These are phyloP conservation scores for Macroventuria anomochaeta DNA, from an alignment of 2,329 filamentous ascomycete species.

Conservation along the genomic window DNA sequence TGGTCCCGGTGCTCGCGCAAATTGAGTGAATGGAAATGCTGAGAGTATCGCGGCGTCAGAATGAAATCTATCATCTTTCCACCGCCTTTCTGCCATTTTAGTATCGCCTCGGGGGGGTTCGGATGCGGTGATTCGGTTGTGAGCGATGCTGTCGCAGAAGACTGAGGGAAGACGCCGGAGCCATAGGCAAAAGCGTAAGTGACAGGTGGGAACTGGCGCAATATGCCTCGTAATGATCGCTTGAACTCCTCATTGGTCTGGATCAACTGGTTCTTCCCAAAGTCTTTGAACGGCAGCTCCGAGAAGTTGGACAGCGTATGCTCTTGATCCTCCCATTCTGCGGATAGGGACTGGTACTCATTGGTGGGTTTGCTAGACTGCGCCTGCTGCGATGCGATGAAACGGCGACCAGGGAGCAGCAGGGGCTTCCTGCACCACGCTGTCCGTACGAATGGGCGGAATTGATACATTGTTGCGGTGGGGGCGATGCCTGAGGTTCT, in stretches of 20 bases:
- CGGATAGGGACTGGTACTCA: constrained; percentile 48
- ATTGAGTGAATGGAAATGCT: constrained; percentile 97
- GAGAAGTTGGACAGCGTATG: constrained; percentile 76
- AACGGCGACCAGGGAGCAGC: constrained; percentile 31
- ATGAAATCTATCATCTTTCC: constrained; percentile 99
- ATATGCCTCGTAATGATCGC: constrained; percentile 81
- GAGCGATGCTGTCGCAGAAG: constrained; percentile 55
- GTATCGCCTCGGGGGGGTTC: constrained; percentile 78
- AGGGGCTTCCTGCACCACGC: constrained; percentile 36
- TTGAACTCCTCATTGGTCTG: constrained; percentile 93
- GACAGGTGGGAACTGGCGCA: constrained; percentile 95
- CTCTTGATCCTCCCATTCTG: constrained; percentile 77
- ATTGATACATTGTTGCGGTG: constrained; percentile 42
- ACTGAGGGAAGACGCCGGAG: constrained; percentile 92
- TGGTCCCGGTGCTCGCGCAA: constrained; percentile 86
- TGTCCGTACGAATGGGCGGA: constrained; percentile 38
- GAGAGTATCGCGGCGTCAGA: constrained; percentile 89
- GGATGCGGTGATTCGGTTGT: constrained; percentile 74
- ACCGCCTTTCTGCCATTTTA: constrained; percentile 82
- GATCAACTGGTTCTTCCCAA: constrained; percentile 96
- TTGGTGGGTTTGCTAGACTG: constrained; percentile 25
- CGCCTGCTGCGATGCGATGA: constrained; percentile 34
- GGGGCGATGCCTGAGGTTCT: constrained; percentile 27
- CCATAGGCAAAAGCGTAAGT: constrained; percentile 97
- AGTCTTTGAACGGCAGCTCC: constrained; percentile 77